Evolutionary conservation across 495 filamentous ascomycete genomes (phyloP).

Genomic region (Glonium stellatum): DNA sequence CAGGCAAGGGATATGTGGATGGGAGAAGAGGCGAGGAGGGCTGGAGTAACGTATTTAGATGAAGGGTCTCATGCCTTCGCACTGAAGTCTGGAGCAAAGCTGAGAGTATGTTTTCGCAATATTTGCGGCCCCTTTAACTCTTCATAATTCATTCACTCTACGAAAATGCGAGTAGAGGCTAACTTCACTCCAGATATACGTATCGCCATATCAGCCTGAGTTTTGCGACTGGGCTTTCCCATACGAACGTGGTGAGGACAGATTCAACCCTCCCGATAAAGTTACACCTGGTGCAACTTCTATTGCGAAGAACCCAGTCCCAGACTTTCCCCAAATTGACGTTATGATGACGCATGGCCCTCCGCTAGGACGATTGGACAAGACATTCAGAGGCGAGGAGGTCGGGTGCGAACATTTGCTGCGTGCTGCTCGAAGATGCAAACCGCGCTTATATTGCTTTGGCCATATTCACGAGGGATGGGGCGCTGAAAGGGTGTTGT

Average conservation of each 20-base stretch:
- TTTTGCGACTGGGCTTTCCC: conserved; percentile 56
- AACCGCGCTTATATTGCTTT: conserved; percentile 60
- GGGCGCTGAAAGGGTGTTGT: conserved; percentile 56
- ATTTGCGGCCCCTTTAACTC: not conserved
- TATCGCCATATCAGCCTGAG: conserved; percentile 61
- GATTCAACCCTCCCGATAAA: conserved; percentile 42
- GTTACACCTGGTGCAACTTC: conserved; percentile 21
- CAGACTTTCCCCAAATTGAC: conserved; percentile 47
- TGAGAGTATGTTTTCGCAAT: conserved; percentile 38
- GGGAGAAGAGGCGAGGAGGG: conserved; percentile 39
- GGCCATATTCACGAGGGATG: conserved; percentile 72
- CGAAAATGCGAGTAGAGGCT: not conserved
- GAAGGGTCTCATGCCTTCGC: conserved; percentile 55
- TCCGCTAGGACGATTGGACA: conserved; percentile 53
- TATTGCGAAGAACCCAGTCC: conserved; percentile 45
- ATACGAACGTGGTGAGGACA: conserved; percentile 48
- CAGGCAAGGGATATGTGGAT: conserved; percentile 42
- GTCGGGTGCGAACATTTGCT: conserved; percentile 56
- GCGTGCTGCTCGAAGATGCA: conserved; percentile 44
- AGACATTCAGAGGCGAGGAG: conserved; percentile 29
- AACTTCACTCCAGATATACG: conserved; percentile 45
- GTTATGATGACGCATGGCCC: conserved; percentile 72
- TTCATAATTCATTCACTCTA: not conserved
- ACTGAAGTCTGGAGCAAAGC: conserved; percentile 49
- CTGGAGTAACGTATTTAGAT: conserved; percentile 57